A percentile compares a stretch with the other conserved stretches of the same genome.
Evolutionary conservation across 805 yeast species (phyloP).

Genomic region (Saccharomycopsis lassenensis): DNA sequence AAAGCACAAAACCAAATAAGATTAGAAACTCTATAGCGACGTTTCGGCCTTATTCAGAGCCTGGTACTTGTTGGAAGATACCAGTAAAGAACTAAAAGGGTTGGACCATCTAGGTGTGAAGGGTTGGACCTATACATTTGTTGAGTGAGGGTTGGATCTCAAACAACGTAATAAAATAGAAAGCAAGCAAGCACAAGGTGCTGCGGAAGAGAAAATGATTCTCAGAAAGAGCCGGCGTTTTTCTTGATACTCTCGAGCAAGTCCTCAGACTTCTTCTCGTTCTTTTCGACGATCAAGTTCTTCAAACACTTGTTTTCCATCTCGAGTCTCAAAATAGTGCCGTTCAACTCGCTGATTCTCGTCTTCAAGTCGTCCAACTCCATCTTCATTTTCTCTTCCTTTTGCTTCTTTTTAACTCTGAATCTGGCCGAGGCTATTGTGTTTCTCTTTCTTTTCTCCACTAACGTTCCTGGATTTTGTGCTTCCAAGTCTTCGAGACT

Average conservation of each 20-base stretch:
- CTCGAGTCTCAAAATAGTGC: slow-evolving; percentile 41
- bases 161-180: too few species aligned
- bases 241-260: slow-evolving; percentile 28
- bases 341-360: slow-evolving; percentile 33
- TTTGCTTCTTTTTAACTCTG: slow-evolving; percentile 48
- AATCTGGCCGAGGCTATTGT: slow-evolving; percentile 60
- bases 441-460: slow-evolving; percentile 47
- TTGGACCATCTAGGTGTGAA: too few species aligned
- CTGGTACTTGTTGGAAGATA: too few species aligned
- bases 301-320: slow-evolving; percentile 52
- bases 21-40: too few species aligned
- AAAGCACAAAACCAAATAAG: too few species aligned
- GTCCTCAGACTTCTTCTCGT: slow-evolving; percentile 31
- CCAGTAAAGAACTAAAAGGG: too few species aligned
- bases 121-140: too few species aligned
- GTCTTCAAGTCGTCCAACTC: slow-evolving; percentile 34
- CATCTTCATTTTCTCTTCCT: slow-evolving; percentile 48
- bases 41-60: too few species aligned
- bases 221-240: slow-evolving; percentile 23
- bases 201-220: too few species aligned
- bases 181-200: too few species aligned
- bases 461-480: slow-evolving; percentile 24
- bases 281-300: slow-evolving; percentile 41
- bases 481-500: neutral
- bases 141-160: too few species aligned